Evolutionary conservation across 2,329 filamentous ascomycete genomes (phyloP).

Genomic region (Rasamsonia emersonii): DNA sequence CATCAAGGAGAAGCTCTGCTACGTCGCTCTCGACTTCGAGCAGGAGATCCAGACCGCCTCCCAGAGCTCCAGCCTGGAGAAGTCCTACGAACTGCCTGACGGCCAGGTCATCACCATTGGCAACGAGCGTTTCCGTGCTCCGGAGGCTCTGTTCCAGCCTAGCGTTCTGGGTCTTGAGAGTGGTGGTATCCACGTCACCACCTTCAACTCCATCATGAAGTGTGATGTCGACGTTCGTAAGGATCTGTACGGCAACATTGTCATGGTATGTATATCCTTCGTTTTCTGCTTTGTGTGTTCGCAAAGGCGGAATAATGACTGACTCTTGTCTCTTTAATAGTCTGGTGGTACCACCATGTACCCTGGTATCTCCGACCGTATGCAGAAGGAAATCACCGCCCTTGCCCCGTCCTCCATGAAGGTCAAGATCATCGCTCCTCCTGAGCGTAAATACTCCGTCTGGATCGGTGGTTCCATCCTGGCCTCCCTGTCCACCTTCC

Average conservation of each 20-base stretch:
- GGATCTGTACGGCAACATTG: constrained; percentile 99
- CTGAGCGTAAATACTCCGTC: constrained; percentile 99
- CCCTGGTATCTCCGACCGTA: constrained; percentile 99
- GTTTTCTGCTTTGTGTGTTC: not conserved
- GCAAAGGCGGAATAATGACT: not conserved
- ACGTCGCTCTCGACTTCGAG: constrained; percentile 99
- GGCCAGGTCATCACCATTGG: constrained; percentile 99
- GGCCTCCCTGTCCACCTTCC: constrained; percentile 98
- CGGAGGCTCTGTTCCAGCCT: constrained; percentile 99
- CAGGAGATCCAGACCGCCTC: constrained; percentile 99
- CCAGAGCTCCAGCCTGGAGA: constrained; percentile 98
- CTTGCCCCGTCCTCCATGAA: constrained; percentile 99
- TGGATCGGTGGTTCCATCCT: constrained; percentile 99
- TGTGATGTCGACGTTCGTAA: constrained; percentile 99
- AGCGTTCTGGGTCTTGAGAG: constrained; percentile 96
- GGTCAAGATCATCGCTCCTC: constrained; percentile 99
- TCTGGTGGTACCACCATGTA: constrained; percentile 99
- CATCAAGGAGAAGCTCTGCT: constrained; percentile 99
- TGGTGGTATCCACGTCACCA: constrained; percentile 98
- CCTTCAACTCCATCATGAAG: constrained; percentile 99
- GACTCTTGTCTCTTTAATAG: constrained; percentile 43
- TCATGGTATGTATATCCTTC: constrained; percentile 69
- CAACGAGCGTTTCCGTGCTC: constrained; percentile 99
- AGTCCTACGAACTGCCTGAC: constrained; percentile 99
- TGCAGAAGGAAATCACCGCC: constrained; percentile 99